Base-by-base conservation (phyloP, 2,329 filamentous ascomycete species). In the Trichoderma harzianum region DNA sequence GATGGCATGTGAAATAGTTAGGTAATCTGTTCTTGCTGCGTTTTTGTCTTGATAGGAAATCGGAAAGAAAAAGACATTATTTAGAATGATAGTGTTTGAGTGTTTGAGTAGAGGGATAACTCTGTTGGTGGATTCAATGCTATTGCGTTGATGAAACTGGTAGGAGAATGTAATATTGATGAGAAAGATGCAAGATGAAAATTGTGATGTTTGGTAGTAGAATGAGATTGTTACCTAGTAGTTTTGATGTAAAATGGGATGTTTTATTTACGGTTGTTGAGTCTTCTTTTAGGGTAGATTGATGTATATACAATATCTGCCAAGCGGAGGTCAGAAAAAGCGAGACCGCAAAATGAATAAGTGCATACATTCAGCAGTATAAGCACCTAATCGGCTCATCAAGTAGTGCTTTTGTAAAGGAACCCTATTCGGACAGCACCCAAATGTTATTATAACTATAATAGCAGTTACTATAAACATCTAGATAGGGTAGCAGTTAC, bases 1-100 rank as follows among this genome's bases (percentile, higher is more conserved):
- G 78, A 81, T 51, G 60, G 61, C 68, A 78, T 83, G 77, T 82
- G 79, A 71, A n/a, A 47, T 61, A n/a, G 16, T 21, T 18, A 47
- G 43, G 36, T 60, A 26, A 18, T 61, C 5, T 39, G 32, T 18
- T 24, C 3, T 39, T 26, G n/a, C 11, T 18, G 36, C 36, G 14
- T 18, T 39, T 39, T 24, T 26, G 3, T n/a, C 16, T 60, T 61
- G 3, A 47, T 62, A 62, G 66, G 66, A 34, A 69, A 60, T 47
- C 21, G 26, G 66, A 36, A 69, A 60, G 39, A 69, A 12, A 60
- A 58, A 43, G 32, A 43, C 24, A 18, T 55, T 66, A 30, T 24
- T 10, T 47, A n/a, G 36, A 60, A 60, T 47, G 26, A 26, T 26
- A 26, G 12, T 28, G 32, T 34, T 26, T 18, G 4, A 18, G 32